Percentiles rank a stretch among this genome's conserved stretches.
These are phyloP conservation scores for Penicillium sp. DNA, from an alignment of 2,329 filamentous ascomycete species.

Conservation along the genomic window DNA sequence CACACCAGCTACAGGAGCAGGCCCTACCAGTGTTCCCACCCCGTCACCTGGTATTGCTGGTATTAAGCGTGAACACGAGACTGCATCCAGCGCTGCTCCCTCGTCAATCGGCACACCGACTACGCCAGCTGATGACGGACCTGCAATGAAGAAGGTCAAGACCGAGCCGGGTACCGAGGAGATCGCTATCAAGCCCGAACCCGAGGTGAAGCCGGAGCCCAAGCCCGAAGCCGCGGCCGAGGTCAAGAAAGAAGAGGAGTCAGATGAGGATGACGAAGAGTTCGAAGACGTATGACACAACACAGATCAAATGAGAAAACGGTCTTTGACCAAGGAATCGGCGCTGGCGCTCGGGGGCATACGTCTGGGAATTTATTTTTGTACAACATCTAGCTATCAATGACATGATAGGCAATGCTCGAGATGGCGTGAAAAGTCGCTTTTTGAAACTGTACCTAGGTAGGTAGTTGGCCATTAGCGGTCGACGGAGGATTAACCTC, in stretches of 20 bases:
- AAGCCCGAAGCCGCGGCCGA: neutral
- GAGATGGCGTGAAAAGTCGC: too few relatives aligned
- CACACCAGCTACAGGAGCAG: conserved; percentile 28
- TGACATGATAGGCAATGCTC: neutral
- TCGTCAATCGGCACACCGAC: conserved; percentile 37
- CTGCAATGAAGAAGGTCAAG: conserved; percentile 42
- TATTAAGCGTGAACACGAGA: conserved; percentile 39
- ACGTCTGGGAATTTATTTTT: neutral
- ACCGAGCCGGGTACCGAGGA: conserved; percentile 10
- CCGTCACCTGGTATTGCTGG: conserved; percentile 21
- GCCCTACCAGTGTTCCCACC: conserved; percentile 27
- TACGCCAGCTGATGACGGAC: conserved; percentile 37
- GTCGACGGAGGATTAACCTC: too few relatives aligned
- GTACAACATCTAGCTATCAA: neutral
- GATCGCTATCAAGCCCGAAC: neutral
- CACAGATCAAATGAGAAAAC: neutral
- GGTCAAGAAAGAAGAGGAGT: conserved; percentile 28
- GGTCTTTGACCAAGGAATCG: conserved; percentile 1
- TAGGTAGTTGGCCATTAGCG: too few relatives aligned
- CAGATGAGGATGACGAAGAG: conserved; percentile 43
- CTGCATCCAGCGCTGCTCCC: conserved; percentile 36
- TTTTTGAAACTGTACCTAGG: too few relatives aligned
- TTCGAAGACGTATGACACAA: conserved; percentile 40
- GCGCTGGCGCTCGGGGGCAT: conserved; percentile 20
- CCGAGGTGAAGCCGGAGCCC: conserved; percentile 4